Evolutionary conservation across 805 yeast species (phyloP), one percentile per base, ranked within the genome.

Genomic region (Saccharomycopsis oosterbeekiorum): DNA sequence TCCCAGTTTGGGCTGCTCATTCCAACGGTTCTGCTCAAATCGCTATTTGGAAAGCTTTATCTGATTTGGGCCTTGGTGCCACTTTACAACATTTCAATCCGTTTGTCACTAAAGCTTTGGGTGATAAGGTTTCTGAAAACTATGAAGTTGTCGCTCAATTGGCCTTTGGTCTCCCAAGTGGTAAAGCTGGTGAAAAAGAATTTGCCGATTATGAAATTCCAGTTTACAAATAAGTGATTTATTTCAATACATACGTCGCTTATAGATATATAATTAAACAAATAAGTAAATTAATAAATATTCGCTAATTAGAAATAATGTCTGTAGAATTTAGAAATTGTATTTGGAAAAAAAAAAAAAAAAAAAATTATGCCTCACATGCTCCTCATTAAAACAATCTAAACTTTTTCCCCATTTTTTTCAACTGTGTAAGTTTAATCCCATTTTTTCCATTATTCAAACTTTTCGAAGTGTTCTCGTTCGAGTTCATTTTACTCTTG

Each of bases 61-160:
- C 75, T 58, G 73, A 72, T 39, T 68, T 76, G 61, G 80, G 79
- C 57, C 68, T 80, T 54, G 84, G 83, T 65, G 81, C 75, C 64
- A 80, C 78, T 66, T 73, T 80, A 65, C 84, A 80, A 71, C 84
- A 80, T 70, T 81, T 76, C 75, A 78, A 77, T 69, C 78, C 75
- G 56, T 71, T 72, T 56, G 76, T 80, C 58, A 72, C 73, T 65
- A 75, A 68, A 47, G 76, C 76, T 57, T 65, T 76, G 65, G 72
- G 74, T 64, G 78, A 74, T 66, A 68, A 67, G 54, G 70, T 73
- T 56, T 71, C 77, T 36, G 69, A 67, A 56, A 67, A 70, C 57
- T 79, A 82, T 81, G 70, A 68, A 41, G 77, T 80, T 57, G 76
- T 74, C 62, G 76, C 82, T 50, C 83, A 80, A 71, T 73, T 80